Conservation (phyloP, 1,284 basidiomycete species). For the Fomes fomentarius region DNA sequence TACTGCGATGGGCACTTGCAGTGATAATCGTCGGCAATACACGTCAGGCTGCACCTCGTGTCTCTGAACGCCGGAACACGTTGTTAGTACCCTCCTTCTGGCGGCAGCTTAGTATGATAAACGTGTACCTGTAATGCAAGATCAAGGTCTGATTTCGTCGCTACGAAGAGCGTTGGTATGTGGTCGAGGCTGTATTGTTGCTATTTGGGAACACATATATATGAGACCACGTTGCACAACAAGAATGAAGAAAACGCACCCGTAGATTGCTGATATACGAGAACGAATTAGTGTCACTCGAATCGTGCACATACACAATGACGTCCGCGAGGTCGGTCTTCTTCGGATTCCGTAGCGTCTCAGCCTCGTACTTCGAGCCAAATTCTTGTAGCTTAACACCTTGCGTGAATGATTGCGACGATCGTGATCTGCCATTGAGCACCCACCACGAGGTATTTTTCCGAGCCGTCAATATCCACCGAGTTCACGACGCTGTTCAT, state of each 20-base stretch:
- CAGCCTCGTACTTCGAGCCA: slow-evolving; percentile 92
- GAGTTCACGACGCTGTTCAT: slow-evolving; percentile 93
- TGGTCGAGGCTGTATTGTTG: slow-evolving; percentile 97
- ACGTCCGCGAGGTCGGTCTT: slow-evolving; percentile 94
- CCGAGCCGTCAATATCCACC: slow-evolving; percentile 92
- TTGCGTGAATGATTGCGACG: not conserved
- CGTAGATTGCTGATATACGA: slow-evolving; percentile 97
- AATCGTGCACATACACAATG: slow-evolving; percentile 95
- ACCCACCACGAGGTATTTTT: slow-evolving; percentile 95
- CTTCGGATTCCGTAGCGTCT: slow-evolving; percentile 87
- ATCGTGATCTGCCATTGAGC: not conserved
- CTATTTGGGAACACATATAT: slow-evolving; percentile 48
- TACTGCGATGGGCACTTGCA: slow-evolving; percentile 90
- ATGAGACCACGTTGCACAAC: not conserved
- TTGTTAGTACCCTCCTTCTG: slow-evolving; percentile 8
- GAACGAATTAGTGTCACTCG: slow-evolving; percentile 98
- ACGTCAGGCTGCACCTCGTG: slow-evolving; percentile 99
- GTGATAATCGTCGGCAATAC: slow-evolving; percentile 84
- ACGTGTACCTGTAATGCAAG: slow-evolving; percentile 83
- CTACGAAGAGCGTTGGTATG: slow-evolving; percentile 96
- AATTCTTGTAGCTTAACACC: slow-evolving; percentile 88
- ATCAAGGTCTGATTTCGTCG: slow-evolving; percentile 97
- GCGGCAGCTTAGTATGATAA: slow-evolving; percentile 11
- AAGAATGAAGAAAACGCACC: slow-evolving; percentile 49
- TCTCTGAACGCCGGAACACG: slow-evolving; percentile 52